These are phyloP conservation scores for Fusarium sp. DNA, from an alignment of 2,329 filamentous ascomycete species.

Conservation along the genomic window DNA sequence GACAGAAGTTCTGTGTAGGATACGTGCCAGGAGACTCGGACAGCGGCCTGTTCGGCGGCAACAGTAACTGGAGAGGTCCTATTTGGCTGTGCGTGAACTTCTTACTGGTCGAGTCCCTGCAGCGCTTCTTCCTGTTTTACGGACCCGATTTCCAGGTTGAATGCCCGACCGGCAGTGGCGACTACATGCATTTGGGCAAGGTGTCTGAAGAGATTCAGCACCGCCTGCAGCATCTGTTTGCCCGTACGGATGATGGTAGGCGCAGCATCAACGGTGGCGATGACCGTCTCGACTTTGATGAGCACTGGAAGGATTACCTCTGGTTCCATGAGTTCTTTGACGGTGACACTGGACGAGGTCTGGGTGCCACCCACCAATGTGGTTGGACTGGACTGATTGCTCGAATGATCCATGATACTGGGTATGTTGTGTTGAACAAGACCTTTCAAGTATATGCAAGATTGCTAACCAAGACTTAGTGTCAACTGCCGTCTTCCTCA, in stretches of 20 bases:
- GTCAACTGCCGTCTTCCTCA: constrained; percentile 91
- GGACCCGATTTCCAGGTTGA: constrained; percentile 89
- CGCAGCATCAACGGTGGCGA: constrained; percentile 89
- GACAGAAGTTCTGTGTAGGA: constrained; percentile 85
- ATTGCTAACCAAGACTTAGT: constrained; percentile 62
- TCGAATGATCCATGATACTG: constrained; percentile 97
- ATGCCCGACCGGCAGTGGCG: constrained; percentile 91
- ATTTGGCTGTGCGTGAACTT: constrained; percentile 98
- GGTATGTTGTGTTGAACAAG: constrained; percentile 70
- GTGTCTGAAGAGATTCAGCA: constrained; percentile 96
- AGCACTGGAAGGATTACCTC: constrained; percentile 84
- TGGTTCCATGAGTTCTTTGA: constrained; percentile 99
- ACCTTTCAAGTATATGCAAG: not conserved
- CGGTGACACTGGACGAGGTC: constrained; percentile 86
- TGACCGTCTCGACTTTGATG: constrained; percentile 88
- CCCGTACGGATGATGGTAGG: constrained; percentile 83
- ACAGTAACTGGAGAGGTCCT: constrained; percentile 97
- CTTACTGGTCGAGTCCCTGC: constrained; percentile 90
- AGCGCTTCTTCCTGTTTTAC: constrained; percentile 96
- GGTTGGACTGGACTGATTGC: constrained; percentile 97
- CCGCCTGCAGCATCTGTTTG: constrained; percentile 90
- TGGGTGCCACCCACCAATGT: constrained; percentile 93
- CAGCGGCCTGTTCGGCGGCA: constrained; percentile 93
- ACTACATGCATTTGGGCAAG: constrained; percentile 95
- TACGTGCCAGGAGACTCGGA: constrained; percentile 98